Evolutionary conservation across 1,284 basidiomycete species (phyloP), one percentile per base, ranked within the genome.

Genomic region (Phylloporus gajari): DNA sequence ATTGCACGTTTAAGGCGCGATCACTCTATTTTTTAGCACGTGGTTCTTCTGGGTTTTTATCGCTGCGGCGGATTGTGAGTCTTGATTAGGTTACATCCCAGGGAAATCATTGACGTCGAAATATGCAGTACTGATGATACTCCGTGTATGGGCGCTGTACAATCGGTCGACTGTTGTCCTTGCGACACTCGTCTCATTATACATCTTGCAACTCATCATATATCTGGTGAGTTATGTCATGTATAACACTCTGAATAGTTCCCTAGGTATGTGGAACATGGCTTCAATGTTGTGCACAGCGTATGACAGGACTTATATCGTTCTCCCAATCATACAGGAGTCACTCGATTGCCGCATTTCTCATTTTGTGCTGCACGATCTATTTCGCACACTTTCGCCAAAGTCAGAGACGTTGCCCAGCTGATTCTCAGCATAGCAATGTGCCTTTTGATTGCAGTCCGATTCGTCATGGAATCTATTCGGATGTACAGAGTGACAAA

Each of bases 121-220:
- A 13, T 25, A 58, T 32, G 38, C 27, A 67, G 65, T 42, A n/a
- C 53, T 67, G 38, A 67, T 58, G 65, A 42, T 56, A n/a, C 42
- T 63, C 27, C 42, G 62, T 46, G 27, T 63, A 9, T 63, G 62
- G 42, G 42, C 40, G 21, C 30, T 63, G 27, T 63, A 63, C 15
- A 7, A 30, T 46, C 42, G 19, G 32, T 44, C 42, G 23, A 63
- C n/a, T 15, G 9, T 15, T 19, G 23, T 63, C 15, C 62, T 46
- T 44, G 62, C 27, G 30, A 46, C 42, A 17, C 62, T 32, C 42
- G 27, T 63, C 15, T 27, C 27, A 8, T 13, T 63, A 44, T 46
- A 63, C 23, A 27, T 27, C 42, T 12, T 13, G 27, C 27, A 63
- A 46, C 27, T 63, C 19, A 13, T 30, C 27, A 27, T n/a, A 46